Conservation (phyloP, 2,329 filamentous ascomycete genomes). For the Clonostachys solani region DNA sequence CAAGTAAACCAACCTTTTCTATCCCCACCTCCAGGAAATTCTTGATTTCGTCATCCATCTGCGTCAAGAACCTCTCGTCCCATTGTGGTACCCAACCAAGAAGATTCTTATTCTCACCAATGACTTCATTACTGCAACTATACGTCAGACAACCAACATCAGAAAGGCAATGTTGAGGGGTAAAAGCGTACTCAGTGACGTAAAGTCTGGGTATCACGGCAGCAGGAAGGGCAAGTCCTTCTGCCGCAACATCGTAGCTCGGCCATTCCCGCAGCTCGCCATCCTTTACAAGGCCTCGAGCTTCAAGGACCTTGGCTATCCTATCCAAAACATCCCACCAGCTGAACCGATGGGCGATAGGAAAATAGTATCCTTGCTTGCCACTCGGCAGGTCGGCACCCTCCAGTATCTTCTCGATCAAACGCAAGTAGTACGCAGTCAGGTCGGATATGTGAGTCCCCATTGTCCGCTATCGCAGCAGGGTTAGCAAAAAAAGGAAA, state of each 20-base stretch:
- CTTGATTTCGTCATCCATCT: constrained; percentile 16
- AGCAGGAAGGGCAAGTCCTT: constrained; percentile 20
- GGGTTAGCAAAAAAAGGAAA: not conserved
- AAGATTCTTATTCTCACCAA: constrained; percentile 8
- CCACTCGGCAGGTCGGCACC: constrained; percentile 11
- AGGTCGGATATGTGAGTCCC: constrained; percentile 12
- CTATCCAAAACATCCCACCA: constrained; percentile 21
- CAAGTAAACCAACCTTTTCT: too few species aligned
- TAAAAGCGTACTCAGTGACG: constrained; percentile 14
- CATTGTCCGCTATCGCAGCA: constrained; percentile 12
- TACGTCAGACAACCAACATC: not conserved
- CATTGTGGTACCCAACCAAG: constrained; percentile 20
- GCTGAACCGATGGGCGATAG: constrained; percentile 14
- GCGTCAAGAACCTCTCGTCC: constrained; percentile 14
- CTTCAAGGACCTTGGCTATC: constrained; percentile 15
- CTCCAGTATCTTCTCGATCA: constrained; percentile 12
- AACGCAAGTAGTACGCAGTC: constrained; percentile 16
- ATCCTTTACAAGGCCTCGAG: constrained; percentile 18
- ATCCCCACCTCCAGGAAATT: constrained; percentile 10
- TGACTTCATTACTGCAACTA: constrained; percentile 5
- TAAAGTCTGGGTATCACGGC: constrained; percentile 13
- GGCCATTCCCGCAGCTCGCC: constrained; percentile 17
- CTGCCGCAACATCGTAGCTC: constrained; percentile 20
- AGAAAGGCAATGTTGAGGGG: not conserved
- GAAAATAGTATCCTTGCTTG: constrained; percentile 27